Evolutionary conservation across 2,329 filamentous ascomycete species (phyloP).

Genomic region (Aspergillus arachidicola): DNA sequence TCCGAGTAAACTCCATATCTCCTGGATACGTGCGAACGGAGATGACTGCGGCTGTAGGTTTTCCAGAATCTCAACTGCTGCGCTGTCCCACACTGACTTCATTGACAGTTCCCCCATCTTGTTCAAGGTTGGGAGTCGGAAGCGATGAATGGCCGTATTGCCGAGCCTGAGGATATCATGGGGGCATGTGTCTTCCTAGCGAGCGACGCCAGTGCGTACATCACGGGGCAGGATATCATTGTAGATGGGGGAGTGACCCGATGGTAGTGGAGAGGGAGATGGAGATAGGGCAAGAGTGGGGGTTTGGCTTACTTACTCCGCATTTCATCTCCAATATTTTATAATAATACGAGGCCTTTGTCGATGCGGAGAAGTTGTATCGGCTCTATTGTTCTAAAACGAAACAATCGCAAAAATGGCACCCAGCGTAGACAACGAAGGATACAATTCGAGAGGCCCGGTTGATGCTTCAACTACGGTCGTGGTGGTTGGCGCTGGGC

Average conservation of each 20-base stretch:
- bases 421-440: background rate
- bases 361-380: background rate
- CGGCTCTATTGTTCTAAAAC: background rate
- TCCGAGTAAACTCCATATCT: background rate
- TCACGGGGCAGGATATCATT: slow-evolving; percentile 50
- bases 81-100: background rate
- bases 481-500: background rate
- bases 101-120: background rate
- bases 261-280: slow-evolving; percentile 33
- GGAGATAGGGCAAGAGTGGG: slow-evolving; percentile 37
- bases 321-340: background rate
- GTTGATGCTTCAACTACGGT: background rate
- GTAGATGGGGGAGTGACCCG: slow-evolving; percentile 49
- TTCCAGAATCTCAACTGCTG: background rate
- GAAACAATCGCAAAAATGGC: background rate
- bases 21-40: background rate
- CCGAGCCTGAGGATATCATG: slow-evolving; percentile 24
- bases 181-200: slow-evolving; percentile 53
- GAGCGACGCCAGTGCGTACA: slow-evolving; percentile 51
- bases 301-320: background rate
- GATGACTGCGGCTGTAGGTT: background rate
- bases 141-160: background rate
- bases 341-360: background rate
- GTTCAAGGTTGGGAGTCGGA: background rate
- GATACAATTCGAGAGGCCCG: background rate